phyloP scores from a whole-genome alignment of 2,329 filamentous ascomycete genomes.

The Phaeosphaeria sp. region DNA sequence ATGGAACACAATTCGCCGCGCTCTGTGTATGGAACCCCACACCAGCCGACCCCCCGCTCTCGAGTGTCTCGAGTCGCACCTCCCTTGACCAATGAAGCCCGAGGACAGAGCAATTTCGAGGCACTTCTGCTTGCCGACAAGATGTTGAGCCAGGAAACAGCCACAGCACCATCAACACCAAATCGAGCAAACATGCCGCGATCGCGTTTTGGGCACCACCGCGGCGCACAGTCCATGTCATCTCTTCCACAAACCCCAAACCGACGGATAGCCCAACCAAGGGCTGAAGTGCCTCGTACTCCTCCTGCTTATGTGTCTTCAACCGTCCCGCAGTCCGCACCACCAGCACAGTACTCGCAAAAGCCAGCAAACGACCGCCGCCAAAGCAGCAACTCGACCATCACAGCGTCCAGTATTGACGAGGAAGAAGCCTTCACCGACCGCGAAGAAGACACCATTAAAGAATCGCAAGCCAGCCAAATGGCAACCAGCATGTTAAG shows the following conservation, averaged over 20 bases:
- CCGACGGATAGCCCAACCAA: slow-evolving; percentile 64
- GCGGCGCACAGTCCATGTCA: slow-evolving; percentile 82
- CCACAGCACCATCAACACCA: slow-evolving; percentile 77
- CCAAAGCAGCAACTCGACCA: slow-evolving; percentile 72
- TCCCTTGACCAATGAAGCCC: slow-evolving; percentile 53
- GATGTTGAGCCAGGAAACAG: slow-evolving; percentile 78
- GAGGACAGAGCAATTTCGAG: slow-evolving; percentile 72
- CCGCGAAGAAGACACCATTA: slow-evolving; percentile 70
- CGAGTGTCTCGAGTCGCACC: slow-evolving; percentile 41
- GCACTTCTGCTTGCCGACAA: slow-evolving; percentile 76
- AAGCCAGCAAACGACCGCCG: slow-evolving; percentile 52
- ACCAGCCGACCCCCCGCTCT: slow-evolving; percentile 53
- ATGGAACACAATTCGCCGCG: slow-evolving; percentile 73
- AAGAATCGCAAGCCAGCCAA: slow-evolving; percentile 78
- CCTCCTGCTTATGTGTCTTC: slow-evolving; percentile 42
- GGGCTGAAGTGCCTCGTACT: slow-evolving; percentile 61
- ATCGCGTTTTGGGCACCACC: slow-evolving; percentile 67
- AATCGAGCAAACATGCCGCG: slow-evolving; percentile 56
- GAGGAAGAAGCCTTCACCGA: slow-evolving; percentile 62
- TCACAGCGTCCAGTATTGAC: slow-evolving; percentile 49
- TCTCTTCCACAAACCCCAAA: slow-evolving; percentile 80
- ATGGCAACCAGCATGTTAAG: slow-evolving; percentile 78
- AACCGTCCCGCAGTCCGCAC: slow-evolving; percentile 50
- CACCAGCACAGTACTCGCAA: slow-evolving; percentile 43
- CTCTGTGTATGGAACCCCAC: slow-evolving; percentile 60